Conservation (phyloP, 2,329 filamentous ascomycete genomes). For the Neonectria punicea region DNA sequence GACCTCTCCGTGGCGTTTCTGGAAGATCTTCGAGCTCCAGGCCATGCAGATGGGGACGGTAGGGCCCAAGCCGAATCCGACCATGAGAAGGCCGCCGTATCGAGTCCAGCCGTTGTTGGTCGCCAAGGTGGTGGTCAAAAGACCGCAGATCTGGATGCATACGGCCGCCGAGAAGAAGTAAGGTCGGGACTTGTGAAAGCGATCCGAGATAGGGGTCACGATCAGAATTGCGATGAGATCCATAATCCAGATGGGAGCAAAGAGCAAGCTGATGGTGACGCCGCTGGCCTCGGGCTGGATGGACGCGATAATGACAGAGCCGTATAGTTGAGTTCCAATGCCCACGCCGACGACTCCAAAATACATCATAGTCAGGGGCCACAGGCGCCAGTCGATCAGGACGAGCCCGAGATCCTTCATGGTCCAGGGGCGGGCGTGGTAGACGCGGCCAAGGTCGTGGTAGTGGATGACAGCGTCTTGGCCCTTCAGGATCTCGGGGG, state of each 20-base stretch:
- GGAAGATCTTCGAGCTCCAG: constrained; percentile 92
- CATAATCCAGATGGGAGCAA: constrained; percentile 94
- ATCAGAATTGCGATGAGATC: constrained; percentile 88
- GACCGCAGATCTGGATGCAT: constrained; percentile 82
- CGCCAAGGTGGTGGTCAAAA: constrained; percentile 82
- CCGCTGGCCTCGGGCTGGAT: constrained; percentile 79
- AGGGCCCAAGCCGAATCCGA: constrained; percentile 89
- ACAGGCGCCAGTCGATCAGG: constrained; percentile 86
- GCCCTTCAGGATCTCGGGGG: constrained; percentile 77
- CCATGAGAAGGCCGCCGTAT: constrained; percentile 88
- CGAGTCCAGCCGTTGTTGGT: constrained; percentile 79
- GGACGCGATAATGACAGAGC: constrained; percentile 83
- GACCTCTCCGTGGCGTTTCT: constrained; percentile 87
- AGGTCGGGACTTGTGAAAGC: constrained; percentile 83
- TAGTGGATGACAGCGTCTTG: constrained; percentile 87
- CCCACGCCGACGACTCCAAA: constrained; percentile 94
- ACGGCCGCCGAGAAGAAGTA: constrained; percentile 83
- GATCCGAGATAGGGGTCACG: constrained; percentile 85
- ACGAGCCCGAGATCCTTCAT: constrained; percentile 76
- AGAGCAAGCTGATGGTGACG: constrained; percentile 82
- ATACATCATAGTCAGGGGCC: constrained; percentile 90
- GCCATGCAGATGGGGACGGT: constrained; percentile 95
- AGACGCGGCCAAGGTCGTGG: constrained; percentile 82
- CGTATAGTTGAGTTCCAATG: constrained; percentile 89
- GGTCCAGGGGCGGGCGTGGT: constrained; percentile 79